Conservation (phyloP, 1,284 basidiomycete species). For the Trichosporon coremiiforme region DNA sequence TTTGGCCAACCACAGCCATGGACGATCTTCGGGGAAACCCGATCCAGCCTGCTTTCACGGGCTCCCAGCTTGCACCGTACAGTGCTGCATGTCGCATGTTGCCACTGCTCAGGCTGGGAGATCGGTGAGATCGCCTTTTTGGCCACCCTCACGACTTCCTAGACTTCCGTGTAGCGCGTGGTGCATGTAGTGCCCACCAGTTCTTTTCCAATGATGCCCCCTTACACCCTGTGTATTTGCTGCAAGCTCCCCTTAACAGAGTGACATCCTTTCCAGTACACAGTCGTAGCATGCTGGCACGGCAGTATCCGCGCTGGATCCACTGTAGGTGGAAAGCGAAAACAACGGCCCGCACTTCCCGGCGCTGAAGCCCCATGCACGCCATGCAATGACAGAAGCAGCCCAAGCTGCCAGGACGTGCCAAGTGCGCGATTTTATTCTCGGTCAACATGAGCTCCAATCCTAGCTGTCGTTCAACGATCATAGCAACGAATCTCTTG, state of each 20-base stretch:
- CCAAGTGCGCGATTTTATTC: conserved; percentile 13
- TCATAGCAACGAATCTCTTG: background rate
- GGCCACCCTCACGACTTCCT: background rate
- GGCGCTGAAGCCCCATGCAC: background rate
- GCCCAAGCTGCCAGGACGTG: background rate
- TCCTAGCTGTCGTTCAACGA: background rate
- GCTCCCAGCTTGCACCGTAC: no score
- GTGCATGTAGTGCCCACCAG: background rate
- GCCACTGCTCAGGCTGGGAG: background rate
- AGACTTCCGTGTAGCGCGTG: background rate
- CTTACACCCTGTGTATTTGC: background rate
- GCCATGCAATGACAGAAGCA: background rate
- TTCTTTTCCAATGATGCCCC: background rate
- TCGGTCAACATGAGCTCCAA: background rate
- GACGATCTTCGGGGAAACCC: conserved; percentile 15
- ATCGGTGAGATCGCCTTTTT: conserved; percentile 5
- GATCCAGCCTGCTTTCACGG: background rate
- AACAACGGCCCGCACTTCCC: no score
- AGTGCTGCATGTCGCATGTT: background rate
- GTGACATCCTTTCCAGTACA: background rate
- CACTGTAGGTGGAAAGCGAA: no score
- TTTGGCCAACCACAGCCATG: background rate
- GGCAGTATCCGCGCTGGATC: no score
- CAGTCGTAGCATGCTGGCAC: no score
- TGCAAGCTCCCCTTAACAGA: background rate